Conservation (phyloP, 768 basidiomycete species). For the Cyclocybe cylindracea region DNA sequence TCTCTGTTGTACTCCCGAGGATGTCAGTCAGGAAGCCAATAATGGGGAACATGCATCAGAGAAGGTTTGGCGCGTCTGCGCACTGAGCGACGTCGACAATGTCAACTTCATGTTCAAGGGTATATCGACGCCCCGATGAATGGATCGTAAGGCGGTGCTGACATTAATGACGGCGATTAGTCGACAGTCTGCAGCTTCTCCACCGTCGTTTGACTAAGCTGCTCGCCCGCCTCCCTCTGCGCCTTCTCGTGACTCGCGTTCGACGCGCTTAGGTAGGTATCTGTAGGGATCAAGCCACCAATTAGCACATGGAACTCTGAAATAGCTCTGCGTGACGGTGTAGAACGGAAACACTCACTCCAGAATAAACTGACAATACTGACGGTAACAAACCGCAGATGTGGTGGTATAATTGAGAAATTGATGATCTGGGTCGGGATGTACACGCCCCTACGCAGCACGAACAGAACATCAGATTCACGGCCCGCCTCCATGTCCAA, state of each 20-base stretch:
- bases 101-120: no score
- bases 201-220: not conserved
- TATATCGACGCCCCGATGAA: no score
- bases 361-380: conserved; percentile 80
- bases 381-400: conserved; percentile 73
- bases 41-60: not conserved
- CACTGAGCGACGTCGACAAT: conserved; percentile 15
- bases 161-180: not conserved
- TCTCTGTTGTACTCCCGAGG: no score
- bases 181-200: conserved; percentile 4
- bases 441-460: conserved; percentile 60
- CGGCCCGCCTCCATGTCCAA: not conserved
- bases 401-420: conserved; percentile 74
- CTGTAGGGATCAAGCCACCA: conserved; percentile 26
- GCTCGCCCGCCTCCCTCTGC: conserved; percentile 4
- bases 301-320: not conserved
- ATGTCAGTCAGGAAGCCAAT: no score
- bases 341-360: conserved; percentile 52
- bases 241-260: conserved; percentile 35
- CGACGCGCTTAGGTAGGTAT: conserved; percentile 62
- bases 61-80: conserved; percentile 24
- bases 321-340: not conserved
- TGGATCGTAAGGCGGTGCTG: no score
- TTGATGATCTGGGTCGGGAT: conserved; percentile 80
- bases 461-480: not conserved